Percentiles rank a stretch among this genome's conserved stretches.
phyloP scores from a whole-genome alignment of 495 filamentous ascomycete genomes.

The Thermochaetoides thermophila region DNA sequence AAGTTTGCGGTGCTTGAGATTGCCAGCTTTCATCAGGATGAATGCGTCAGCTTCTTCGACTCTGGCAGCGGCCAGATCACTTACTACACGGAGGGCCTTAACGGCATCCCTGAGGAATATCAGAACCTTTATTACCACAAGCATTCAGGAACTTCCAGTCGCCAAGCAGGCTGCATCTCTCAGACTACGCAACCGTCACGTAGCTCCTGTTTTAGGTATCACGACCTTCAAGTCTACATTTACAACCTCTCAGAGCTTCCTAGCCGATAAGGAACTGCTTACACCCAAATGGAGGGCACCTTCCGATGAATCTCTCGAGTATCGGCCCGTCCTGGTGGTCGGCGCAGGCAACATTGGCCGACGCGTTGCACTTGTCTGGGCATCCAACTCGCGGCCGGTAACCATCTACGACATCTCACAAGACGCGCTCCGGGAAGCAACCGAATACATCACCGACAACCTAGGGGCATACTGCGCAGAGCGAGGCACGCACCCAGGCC shows the following conservation, averaged over 20 bases:
- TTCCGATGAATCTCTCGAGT: slow-evolving; percentile 14
- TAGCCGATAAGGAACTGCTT: neutral
- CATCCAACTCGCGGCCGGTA: slow-evolving; percentile 19
- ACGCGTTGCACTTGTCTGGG: slow-evolving; percentile 24
- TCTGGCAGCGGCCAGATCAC: no score
- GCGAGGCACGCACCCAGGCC: slow-evolving; percentile 17
- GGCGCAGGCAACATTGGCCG: slow-evolving; percentile 25
- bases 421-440: slow-evolving; percentile 13
- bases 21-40: no score
- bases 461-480: slow-evolving; percentile 17
- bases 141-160: no score
- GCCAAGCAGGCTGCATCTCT: no score
- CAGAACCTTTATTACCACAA: no score
- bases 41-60: no score
- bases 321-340: slow-evolving; percentile 23
- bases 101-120: no score
- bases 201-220: no score
- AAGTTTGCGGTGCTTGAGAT: no score
- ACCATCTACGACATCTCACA: slow-evolving; percentile 23
- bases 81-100: no score
- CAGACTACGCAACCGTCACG: no score
- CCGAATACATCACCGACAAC: slow-evolving; percentile 23
- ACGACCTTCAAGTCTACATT: neutral
- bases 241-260: neutral
- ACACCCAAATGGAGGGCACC: slow-evolving; percentile 13